Evolutionary conservation across 306 rosid genomes (phyloP), one percentile per base, ranked within the genome.

Genomic region (Castanea crenata): DNA sequence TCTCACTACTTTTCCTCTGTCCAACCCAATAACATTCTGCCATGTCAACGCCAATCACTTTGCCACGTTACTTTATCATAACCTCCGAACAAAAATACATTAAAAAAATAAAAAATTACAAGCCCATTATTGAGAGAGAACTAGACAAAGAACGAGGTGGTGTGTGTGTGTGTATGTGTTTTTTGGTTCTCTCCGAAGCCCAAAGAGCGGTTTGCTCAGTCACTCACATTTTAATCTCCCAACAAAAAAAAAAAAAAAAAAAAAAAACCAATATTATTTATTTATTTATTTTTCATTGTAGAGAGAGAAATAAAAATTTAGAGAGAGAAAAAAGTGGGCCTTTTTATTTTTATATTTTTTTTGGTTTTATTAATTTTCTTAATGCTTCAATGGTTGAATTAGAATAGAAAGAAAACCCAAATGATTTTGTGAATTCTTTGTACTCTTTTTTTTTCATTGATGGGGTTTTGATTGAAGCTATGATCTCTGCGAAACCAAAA

Each of bases 351-450:
- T 64, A 27, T 75, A 41, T 41, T 46, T 49, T 49, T 49, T 49
- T 49, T 49, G 14, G 14, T 49, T 49, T 49, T 49, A 10, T 10
- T 49, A 49, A 49, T 49, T 49, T 49, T 13, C 54, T 49, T 3
- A 12, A 89, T 78, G 83, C 87, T 82, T 73, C 79, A 85, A 91
- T 92, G 91, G 91, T 86, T 77, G 92, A 85, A 85, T 90, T 89
- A 86, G 87, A 78, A 41, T 41, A 41, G 46, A 41, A 41, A 41
- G 46, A 41, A 41, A 91, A 86, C 87, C 87, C 78, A 80, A 75
- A 9, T 74, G 86, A 80, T 84, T 76, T 52, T 69, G 55, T 81
- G 83, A 85, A 69, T 78, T 80, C 49, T 84, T 77, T 58, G 83
- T 55, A 10, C 34, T 69, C 1, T 34, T 32, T 4, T 38, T 35